Evolutionary conservation across 257 asterid genomes (phyloP), one percentile per base, ranked within the genome.

Genomic region (Salvia rosmarinus): DNA sequence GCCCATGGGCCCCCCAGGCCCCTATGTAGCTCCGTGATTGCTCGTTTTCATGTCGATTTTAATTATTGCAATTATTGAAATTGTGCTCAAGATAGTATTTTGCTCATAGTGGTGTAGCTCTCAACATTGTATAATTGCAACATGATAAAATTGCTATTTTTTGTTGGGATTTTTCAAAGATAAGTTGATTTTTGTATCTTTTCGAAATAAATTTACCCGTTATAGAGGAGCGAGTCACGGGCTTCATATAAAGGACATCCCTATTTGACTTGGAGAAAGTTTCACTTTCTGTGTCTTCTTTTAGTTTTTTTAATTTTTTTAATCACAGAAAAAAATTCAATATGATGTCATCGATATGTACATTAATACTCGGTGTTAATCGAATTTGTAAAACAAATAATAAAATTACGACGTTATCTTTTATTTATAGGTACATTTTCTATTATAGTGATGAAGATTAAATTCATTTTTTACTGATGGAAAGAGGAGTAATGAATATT

Each of bases 191-290:
- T 21, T 74, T 37, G 73, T 63, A 56, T 57, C 35, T 58, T 55
- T 43, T 62, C 19, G 12, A 50, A 57, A 17, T 8, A 64, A 73
- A 51, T 64, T 47, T 57, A 69, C 47, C 85, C 78, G 85, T 81
- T 81, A 34, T 49, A 67, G 71, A 68, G 51, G 77, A 77, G 70
- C 68, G 59, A 77, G 82, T 81, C 85, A 81, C 82, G 85, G 69
- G 82, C 50, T 21, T 73, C 80, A 59, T 59, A 71, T 64, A 74
- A 52, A 59, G 30, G 67, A 59, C 23, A 5, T 34, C 2, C 77
- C 77, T 70, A 63, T 68, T 79, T 70, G 68, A 64, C 77, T 74
- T 20, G 54, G 54, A 34, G 30, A 64, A 81, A 37, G 60, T 12
- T 72, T 47, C 73, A 25, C 72, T 66, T 79, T 75, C 75, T 9